Evolutionary conservation across 352 stramenopile species (phyloP).

Genomic region (Phytophthora rubi): DNA sequence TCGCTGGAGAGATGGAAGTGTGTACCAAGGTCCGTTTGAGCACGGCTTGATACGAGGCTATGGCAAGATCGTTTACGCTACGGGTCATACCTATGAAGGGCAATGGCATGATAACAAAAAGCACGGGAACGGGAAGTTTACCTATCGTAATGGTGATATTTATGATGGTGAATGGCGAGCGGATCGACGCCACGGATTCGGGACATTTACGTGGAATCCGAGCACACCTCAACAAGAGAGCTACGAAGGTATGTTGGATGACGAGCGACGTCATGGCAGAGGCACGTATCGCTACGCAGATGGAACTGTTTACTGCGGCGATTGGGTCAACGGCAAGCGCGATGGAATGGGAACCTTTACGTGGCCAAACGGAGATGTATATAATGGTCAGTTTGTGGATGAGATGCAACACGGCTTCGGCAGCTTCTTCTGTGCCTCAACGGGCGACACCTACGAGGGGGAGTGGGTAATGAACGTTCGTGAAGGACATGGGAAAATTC

Average conservation of each 20-base stretch:
- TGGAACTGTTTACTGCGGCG: constrained; percentile 65
- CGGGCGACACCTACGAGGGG: constrained; percentile 71
- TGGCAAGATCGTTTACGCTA: constrained; percentile 69
- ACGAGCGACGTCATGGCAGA: constrained; percentile 67
- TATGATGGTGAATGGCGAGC: constrained; percentile 77
- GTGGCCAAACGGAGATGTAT: constrained; percentile 89
- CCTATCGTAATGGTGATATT: constrained; percentile 83
- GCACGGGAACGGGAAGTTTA: constrained; percentile 81
- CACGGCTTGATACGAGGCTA: constrained; percentile 67
- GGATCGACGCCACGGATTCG: constrained; percentile 62
- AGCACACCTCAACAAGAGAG: constrained; percentile 62
- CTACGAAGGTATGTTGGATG: constrained; percentile 80
- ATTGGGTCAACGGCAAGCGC: constrained; percentile 69
- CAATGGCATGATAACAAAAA: constrained; percentile 73
- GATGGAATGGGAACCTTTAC: constrained; percentile 81
- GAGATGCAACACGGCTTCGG: constrained; percentile 86
- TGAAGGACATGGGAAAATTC: constrained; percentile 73
- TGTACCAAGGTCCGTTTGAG: constrained; percentile 78
- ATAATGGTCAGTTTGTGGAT: constrained; percentile 78
- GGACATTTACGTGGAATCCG: constrained; percentile 70
- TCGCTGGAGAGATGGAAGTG: constrained; percentile 79
- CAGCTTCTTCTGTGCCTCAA: constrained; percentile 60
- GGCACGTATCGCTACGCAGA: constrained; percentile 72
- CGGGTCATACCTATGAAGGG: constrained; percentile 69
- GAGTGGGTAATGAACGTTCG: constrained; percentile 87